Evolutionary conservation across 495 filamentous ascomycete genomes (phyloP).

Genomic region (Delitschia confertaspora): DNA sequence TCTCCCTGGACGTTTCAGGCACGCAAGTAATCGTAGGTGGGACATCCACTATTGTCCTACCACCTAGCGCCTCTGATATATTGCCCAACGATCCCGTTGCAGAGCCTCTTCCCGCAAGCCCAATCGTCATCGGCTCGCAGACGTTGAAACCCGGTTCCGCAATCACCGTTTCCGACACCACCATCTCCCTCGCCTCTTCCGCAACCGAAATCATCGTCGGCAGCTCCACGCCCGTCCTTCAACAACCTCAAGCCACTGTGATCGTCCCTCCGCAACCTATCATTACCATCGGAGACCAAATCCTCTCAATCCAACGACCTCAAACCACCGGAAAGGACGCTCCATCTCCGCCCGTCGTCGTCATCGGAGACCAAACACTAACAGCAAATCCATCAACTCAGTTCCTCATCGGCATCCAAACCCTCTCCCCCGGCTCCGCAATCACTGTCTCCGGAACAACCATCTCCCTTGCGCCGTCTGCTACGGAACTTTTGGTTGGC

Average conservation of each 20-base stretch:
- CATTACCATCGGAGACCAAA: conserved; percentile 26
- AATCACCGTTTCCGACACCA: conserved; percentile 12
- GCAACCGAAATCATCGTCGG: conserved; percentile 6
- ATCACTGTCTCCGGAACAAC: conserved; percentile 28
- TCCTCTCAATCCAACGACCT: conserved; percentile 28
- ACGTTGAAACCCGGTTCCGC: conserved; percentile 26
- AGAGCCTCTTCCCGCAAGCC: conserved; percentile 26
- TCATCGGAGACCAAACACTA: conserved; percentile 14
- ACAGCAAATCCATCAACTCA: conserved; percentile 21
- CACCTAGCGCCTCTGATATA: too few species aligned
- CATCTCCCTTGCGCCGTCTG: conserved; percentile 26
- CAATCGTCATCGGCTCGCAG: conserved; percentile 12
- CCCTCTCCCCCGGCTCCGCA: conserved; percentile 15
- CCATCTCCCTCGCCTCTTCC: neutral
- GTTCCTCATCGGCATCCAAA: conserved; percentile 1
- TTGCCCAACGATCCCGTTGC: too few species aligned
- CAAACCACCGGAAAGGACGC: too few species aligned
- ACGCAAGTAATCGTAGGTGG: too few species aligned
- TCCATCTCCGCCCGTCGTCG: too few species aligned
- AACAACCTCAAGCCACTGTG: neutral
- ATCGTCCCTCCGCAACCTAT: neutral
- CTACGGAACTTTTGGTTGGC: conserved; percentile 23
- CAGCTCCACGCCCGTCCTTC: neutral
- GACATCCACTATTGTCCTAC: too few species aligned
- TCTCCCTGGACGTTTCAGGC: conserved; percentile 4